Evolutionary conservation across 768 basidiomycete genomes (phyloP), one percentile per base, ranked within the genome.

Genomic region (Sarcomyxa edulis): DNA sequence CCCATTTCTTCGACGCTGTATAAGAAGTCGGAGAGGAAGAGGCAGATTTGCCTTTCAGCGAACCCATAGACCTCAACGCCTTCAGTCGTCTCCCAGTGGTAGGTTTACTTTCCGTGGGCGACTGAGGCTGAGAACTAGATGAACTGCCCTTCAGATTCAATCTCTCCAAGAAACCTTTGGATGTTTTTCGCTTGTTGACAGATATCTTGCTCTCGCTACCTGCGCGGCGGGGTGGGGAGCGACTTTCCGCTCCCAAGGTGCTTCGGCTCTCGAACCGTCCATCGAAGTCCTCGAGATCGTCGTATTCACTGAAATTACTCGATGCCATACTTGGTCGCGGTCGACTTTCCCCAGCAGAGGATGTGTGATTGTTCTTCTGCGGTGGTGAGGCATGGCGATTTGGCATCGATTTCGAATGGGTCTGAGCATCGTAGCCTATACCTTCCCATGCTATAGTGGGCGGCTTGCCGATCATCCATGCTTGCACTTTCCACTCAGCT

Each of bases 391-490:
- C 36, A 35, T 42, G 46, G 46, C 45, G 40, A 28, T 45, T 34
- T 33, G 47, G 35, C 2, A 46, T 37, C 7, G 48, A 37, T 39
- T 58, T 62, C 1, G 53, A 19, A 23, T 38, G 39, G 24, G 47
- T 42, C 6, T 62, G 65, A 14, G 75, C 76, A 29, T 78, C 78
- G 53, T 85, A 91, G 14, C 87, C 91, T 52, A 96, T 93, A 21
- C 89, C 91, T 50, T 88, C 76, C 51, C 81, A 91, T 1, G 84
- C 72, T 28, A 91, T 69, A 2, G 83, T 81, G 7, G 93, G 94
- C 12, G 91, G 89, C 52, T 97, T 97, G 47, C 95, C 96, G 21
- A 99, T 76, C 82, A 90, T 89, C 89, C 94, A 98, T 0, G 89
- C 87, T 53, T 96, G 92, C 31, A 98, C 69, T 59, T 86, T 91